phyloP scores from a whole-genome alignment of 1,284 basidiomycete species.

The Cryptococcus sp. region DNA sequence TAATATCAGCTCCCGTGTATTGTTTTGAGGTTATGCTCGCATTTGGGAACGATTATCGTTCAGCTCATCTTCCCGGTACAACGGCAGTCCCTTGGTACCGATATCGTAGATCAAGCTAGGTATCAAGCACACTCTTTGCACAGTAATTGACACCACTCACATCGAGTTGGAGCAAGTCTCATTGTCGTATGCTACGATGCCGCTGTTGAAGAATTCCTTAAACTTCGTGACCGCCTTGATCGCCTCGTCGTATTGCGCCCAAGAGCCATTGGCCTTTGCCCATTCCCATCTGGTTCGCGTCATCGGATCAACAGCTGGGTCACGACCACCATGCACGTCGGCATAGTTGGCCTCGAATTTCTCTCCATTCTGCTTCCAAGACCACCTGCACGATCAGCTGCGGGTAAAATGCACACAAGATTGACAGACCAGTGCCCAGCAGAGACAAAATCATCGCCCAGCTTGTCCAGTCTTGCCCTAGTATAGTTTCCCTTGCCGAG shows the following conservation, averaged over 20 bases:
- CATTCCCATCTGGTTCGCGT: constrained; percentile 41
- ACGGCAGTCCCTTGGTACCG: constrained; percentile 5
- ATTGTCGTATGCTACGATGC: constrained; percentile 35
- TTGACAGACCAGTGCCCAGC: no score
- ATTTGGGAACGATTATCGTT: constrained; percentile 2
- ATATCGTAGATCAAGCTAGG: constrained; percentile 10
- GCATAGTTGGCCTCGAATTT: constrained; percentile 47
- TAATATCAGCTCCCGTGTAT: no score
- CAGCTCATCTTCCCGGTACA: constrained; percentile 12
- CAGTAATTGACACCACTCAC: no score
- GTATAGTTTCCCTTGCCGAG: no score
- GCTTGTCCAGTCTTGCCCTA: no score
- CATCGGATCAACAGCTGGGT: constrained; percentile 47
- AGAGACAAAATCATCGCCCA: no score
- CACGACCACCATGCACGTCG: constrained; percentile 40
- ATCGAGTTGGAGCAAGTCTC: constrained; percentile 43
- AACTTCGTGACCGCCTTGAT: constrained; percentile 14
- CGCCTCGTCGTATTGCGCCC: neutral
- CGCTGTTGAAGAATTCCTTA: constrained; percentile 42
- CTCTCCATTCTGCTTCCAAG: constrained; percentile 44
- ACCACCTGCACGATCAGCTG: constrained; percentile 22
- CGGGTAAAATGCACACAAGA: no score
- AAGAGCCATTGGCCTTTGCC: no score
- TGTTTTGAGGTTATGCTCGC: no score
- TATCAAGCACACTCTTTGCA: no score